Conservation (phyloP, 768 basidiomycete species). For the Cyclocybe aegerita region DNA sequence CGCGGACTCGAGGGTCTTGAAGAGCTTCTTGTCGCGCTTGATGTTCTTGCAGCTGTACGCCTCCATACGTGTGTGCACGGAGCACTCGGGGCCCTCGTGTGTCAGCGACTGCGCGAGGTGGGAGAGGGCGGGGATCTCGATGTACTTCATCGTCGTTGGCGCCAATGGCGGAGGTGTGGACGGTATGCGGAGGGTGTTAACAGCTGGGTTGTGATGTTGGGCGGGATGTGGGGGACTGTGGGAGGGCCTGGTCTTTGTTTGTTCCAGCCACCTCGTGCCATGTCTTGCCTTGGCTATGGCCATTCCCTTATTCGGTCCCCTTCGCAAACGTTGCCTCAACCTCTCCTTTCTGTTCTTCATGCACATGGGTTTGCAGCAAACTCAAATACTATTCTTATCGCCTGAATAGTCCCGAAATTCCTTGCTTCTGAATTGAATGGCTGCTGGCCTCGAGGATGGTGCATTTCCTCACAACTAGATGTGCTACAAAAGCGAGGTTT, state of each 20-base stretch:
- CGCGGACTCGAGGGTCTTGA: slow-evolving; percentile 86
- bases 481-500: too few relatives aligned
- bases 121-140: slow-evolving; percentile 79
- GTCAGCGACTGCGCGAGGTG: slow-evolving; percentile 77
- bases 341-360: too few relatives aligned
- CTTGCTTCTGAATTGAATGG: too few relatives aligned
- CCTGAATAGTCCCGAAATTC: too few relatives aligned
- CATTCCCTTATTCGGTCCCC: too few relatives aligned
- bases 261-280: too few relatives aligned
- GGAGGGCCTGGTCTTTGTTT: slow-evolving; percentile 6
- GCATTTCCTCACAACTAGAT: too few relatives aligned
- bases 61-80: slow-evolving; percentile 90
- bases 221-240: background rate
- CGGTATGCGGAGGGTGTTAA: background rate
- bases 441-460: too few relatives aligned
- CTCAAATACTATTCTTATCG: too few relatives aligned
- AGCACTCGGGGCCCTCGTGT: slow-evolving; percentile 85
- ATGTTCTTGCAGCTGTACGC: slow-evolving; percentile 98
- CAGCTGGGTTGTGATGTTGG: background rate
- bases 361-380: too few relatives aligned
- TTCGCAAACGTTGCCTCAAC: too few relatives aligned
- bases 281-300: too few relatives aligned
- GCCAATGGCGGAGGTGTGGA: slow-evolving; percentile 1
- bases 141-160: slow-evolving; percentile 72
- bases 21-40: slow-evolving; percentile 94